Conservation (phyloP, 352 stramenopile genomes). For the Pythium coloratum region DNA sequence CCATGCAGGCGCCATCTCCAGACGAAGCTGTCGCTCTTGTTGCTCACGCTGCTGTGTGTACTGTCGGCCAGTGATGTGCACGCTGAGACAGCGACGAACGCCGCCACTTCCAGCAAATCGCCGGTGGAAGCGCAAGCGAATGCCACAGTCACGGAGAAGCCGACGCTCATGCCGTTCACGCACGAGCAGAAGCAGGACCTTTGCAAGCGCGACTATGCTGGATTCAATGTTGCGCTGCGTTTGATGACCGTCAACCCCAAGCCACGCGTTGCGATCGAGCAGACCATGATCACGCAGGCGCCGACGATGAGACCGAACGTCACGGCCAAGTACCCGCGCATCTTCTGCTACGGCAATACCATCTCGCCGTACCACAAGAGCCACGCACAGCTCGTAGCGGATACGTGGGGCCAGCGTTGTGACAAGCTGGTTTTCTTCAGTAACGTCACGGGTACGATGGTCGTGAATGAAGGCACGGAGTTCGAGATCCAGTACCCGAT, state of each 20-base stretch:
- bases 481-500: constrained; percentile 44
- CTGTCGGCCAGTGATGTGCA: no score
- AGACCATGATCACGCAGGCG: neutral
- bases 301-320: neutral
- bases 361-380: constrained; percentile 71
- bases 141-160: no score
- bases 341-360: constrained; percentile 80
- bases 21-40: no score
- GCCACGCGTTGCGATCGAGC: neutral
- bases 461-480: constrained; percentile 27
- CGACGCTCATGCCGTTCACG: constrained; percentile 1
- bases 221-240: constrained; percentile 37
- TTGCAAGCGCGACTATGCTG: constrained; percentile 46
- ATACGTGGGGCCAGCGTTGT: constrained; percentile 83
- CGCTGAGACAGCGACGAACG: no score
- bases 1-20: no score
- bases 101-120: no score
- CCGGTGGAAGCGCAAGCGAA: no score
- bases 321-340: constrained; percentile 39
- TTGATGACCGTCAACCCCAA: constrained; percentile 47
- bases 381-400: constrained; percentile 61
- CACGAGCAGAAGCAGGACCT: constrained; percentile 40
- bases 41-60: no score
- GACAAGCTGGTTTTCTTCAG: constrained; percentile 85
- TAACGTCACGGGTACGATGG: constrained; percentile 57